phyloP scores from a whole-genome alignment of 176 grass and related monocot genomes.

The Luzula sylvatica region DNA sequence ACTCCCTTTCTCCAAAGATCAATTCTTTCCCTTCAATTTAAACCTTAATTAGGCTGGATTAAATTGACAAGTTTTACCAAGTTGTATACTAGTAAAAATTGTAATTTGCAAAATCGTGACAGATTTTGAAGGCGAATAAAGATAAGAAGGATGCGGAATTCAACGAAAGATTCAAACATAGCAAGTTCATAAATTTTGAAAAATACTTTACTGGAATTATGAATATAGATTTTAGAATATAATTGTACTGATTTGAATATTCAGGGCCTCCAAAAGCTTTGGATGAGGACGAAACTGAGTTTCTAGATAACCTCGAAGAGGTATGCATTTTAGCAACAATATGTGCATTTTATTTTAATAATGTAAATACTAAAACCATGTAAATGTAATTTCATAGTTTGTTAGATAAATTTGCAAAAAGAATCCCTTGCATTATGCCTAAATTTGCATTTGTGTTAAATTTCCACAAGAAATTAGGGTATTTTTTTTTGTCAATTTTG shows the following conservation, averaged over 20 bases:
- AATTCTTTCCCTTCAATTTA: neutral
- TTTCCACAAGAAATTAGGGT: too few species aligned
- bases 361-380: too few species aligned
- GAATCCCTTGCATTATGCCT: too few species aligned
- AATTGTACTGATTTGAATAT: conserved; percentile 20
- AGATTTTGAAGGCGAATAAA: conserved; percentile 94
- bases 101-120: conserved; percentile 16
- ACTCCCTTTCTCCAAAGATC: neutral
- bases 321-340: conserved; percentile 29
- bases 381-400: too few species aligned
- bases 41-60: neutral
- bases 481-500: too few species aligned
- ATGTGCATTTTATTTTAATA: too few species aligned
- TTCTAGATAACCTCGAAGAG: conserved; percentile 63
- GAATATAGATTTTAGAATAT: neutral
- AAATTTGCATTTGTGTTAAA: too few species aligned
- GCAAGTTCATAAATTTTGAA: conserved; percentile 31
- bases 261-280: conserved; percentile 88
- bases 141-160: conserved; percentile 98
- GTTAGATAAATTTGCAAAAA: too few species aligned
- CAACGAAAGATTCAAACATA: conserved; percentile 94
- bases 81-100: too few species aligned
- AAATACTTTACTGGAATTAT: neutral
- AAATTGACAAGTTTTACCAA: too few species aligned
- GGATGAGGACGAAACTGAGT: conserved; percentile 90